phyloP scores from a whole-genome alignment of 2,329 filamentous ascomycete species.

The Penicillium palitans region DNA sequence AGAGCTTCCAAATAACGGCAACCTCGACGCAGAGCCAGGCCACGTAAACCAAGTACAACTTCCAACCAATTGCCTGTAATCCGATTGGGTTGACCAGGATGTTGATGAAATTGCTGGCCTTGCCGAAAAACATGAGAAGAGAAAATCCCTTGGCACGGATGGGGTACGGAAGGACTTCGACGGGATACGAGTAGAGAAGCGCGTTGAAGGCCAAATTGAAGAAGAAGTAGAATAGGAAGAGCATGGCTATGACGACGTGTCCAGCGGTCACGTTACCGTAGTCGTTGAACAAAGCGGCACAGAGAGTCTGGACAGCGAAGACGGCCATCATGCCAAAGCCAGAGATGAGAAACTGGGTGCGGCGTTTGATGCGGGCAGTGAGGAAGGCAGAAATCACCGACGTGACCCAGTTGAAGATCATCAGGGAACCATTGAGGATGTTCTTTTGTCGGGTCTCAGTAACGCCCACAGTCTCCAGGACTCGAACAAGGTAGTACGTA shows the following conservation, averaged over 20 bases:
- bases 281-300: background rate
- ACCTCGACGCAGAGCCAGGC: background rate
- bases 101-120: background rate
- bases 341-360: background rate
- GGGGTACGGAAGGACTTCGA: background rate
- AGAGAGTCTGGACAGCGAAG: background rate
- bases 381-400: background rate
- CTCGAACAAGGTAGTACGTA: constrained; percentile 16
- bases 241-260: background rate
- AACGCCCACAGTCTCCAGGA: background rate
- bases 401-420: background rate
- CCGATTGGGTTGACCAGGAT: background rate
- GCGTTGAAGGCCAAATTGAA: background rate
- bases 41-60: background rate
- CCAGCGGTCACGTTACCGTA: background rate
- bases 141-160: background rate
- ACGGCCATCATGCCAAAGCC: background rate
- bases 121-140: background rate
- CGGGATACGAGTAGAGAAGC: background rate
- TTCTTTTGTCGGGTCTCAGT: background rate
- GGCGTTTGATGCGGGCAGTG: background rate
- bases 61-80: background rate
- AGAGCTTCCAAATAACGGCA: background rate
- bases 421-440: background rate
- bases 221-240: background rate